Conservation (phyloP, 257 asterid species). For the Haberlea rhodopensis region DNA sequence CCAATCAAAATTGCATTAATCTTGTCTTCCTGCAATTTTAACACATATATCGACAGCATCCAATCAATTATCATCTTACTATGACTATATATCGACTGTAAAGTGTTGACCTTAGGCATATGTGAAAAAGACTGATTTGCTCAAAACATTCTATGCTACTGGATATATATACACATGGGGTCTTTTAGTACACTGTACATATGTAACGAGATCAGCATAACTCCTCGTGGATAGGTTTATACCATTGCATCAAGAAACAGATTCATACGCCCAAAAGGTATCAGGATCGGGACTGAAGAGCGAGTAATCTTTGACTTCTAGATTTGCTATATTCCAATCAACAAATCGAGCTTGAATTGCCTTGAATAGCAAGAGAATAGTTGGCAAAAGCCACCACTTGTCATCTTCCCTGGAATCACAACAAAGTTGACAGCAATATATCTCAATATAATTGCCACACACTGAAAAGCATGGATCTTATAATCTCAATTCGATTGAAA, state of each 20-base stretch:
- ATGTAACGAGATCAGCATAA: conserved; percentile 3
- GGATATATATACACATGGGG: conserved; percentile 32
- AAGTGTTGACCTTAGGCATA: conserved; percentile 43
- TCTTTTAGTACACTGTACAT: conserved; percentile 24
- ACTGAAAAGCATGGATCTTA: not conserved
- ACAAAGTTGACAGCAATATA: conserved; percentile 11
- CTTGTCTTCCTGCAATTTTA: not conserved
- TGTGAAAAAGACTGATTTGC: conserved; percentile 26
- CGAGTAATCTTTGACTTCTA: conserved; percentile 80
- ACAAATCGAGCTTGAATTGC: conserved; percentile 78
- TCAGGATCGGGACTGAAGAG: conserved; percentile 87
- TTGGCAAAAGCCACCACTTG: conserved; percentile 89
- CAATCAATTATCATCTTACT: conserved; percentile 9
- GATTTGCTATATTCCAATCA: conserved; percentile 88
- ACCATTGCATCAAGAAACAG: conserved; percentile 44
- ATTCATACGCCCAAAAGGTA: conserved; percentile 93
- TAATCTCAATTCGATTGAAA: not conserved
- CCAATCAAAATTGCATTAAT: conserved; percentile 3
- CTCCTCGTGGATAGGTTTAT: not conserved
- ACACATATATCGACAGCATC: not conserved
- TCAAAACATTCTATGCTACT: conserved; percentile 12
- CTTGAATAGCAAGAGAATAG: conserved; percentile 67
- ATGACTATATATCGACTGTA: conserved; percentile 37
- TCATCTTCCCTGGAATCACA: conserved; percentile 72
- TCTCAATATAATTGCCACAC: not conserved